phyloP scores from a whole-genome alignment of 1,284 basidiomycete species.

The Thecaphora thlaspeos region DNA sequence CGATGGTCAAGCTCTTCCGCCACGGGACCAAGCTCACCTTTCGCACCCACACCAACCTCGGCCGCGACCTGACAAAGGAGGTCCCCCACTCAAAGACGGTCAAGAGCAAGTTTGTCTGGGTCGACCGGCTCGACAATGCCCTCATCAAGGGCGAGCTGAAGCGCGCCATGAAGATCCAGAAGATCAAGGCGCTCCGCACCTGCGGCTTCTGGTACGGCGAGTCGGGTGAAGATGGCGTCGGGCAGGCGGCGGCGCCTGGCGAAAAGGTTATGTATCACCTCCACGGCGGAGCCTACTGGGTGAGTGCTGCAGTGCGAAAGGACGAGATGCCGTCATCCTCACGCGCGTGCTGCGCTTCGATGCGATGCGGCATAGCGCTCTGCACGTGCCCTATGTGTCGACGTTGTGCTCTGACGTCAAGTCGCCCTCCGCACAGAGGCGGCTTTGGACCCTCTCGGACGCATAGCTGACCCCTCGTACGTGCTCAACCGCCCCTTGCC shows the following conservation, averaged over 20 bases:
- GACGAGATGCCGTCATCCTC: too few species aligned
- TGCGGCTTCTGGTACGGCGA: slow-evolving; percentile 51
- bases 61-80: slow-evolving; percentile 33
- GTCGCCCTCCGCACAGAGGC: too few species aligned
- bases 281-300: slow-evolving; percentile 54
- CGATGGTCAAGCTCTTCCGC: slow-evolving; percentile 42
- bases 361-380: too few species aligned
- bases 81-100: slow-evolving; percentile 47
- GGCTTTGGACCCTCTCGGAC: too few species aligned
- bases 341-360: too few species aligned
- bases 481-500: too few species aligned
- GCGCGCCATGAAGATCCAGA: slow-evolving; percentile 39
- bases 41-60: slow-evolving; percentile 42
- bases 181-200: slow-evolving; percentile 21
- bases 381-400: too few species aligned
- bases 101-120: slow-evolving; percentile 44
- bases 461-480: too few species aligned
- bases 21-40: slow-evolving; percentile 47
- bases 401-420: too few species aligned
- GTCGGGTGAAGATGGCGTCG: slow-evolving; percentile 19
- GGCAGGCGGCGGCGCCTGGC: slow-evolving; percentile 23
- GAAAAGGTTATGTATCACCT: slow-evolving; percentile 49
- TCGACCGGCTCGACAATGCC: slow-evolving; percentile 27
- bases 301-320: too few species aligned
- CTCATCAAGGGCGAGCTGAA: slow-evolving; percentile 44